Percentiles rank a stretch among this genome's conserved stretches.
Evolutionary conservation across 2,329 filamentous ascomycete species (phyloP).

Genomic region (Epichloe brachyelytri): DNA sequence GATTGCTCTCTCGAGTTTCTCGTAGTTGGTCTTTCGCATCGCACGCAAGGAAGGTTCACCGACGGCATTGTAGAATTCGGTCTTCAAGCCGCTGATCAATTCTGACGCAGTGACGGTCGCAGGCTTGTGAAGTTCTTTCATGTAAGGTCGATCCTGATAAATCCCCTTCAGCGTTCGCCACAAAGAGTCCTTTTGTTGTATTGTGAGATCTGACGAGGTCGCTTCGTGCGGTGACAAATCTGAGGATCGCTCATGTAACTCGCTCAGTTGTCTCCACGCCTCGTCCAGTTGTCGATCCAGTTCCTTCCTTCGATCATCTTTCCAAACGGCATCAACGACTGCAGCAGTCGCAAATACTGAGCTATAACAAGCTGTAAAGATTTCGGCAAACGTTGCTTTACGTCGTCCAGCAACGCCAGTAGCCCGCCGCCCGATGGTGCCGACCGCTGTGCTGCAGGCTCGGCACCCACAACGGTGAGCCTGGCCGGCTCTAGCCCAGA

Average conservation of each 20-base stretch:
- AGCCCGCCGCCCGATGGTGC: constrained; percentile 34
- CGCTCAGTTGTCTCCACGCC: constrained; percentile 33
- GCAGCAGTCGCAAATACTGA: constrained; percentile 53
- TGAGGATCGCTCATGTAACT: constrained; percentile 21
- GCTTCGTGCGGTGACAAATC: constrained; percentile 5
- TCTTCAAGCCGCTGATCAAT: constrained; percentile 15
- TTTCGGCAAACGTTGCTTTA: constrained; percentile 35
- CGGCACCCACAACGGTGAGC: constrained; percentile 51
- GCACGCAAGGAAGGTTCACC: constrained; percentile 10
- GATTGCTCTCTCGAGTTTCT: constrained; percentile 17
- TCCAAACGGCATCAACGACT: constrained; percentile 46
- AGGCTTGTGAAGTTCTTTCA: constrained; percentile 23
- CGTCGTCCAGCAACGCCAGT: constrained; percentile 36
- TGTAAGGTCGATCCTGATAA: constrained; percentile 19
- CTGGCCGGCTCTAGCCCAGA: constrained; percentile 56
- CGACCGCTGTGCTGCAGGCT: constrained; percentile 40
- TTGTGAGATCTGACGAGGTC: constrained; percentile 9
- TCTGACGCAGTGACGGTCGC: constrained; percentile 15
- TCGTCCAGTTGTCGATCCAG: constrained; percentile 49
- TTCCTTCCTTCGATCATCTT: constrained; percentile 43
- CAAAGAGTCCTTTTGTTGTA: constrained; percentile 18
- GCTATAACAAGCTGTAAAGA: constrained; percentile 56
- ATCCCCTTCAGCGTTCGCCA: constrained; percentile 20
- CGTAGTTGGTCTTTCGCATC: constrained; percentile 16
- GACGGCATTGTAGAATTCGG: constrained; percentile 17